Conservation (phyloP, 306 rosid genomes). For the Vicia sativa region DNA sequence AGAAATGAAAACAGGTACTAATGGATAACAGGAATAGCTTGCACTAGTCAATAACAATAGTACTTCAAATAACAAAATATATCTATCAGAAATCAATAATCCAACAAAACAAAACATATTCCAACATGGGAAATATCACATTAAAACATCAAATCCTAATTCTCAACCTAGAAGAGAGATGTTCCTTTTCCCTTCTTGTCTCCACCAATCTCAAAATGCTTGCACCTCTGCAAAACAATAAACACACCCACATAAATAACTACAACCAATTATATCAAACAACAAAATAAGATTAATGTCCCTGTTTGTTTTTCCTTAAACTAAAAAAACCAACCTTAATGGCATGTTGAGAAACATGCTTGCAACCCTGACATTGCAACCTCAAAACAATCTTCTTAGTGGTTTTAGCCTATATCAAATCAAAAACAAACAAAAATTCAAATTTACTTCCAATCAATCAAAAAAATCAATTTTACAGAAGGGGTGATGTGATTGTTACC, state of each 20-base stretch:
- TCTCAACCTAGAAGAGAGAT: conserved; percentile 48
- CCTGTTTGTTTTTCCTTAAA: background rate
- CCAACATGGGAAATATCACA: conserved; percentile 14
- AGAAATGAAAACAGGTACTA: conserved; percentile 8
- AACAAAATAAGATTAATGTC: background rate
- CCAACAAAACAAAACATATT: conserved; percentile 41
- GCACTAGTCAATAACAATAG: conserved; percentile 18
- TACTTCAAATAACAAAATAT: conserved; percentile 24
- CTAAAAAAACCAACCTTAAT: conserved; percentile 44
- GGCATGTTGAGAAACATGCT: conserved; percentile 59
- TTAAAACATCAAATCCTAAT: conserved; percentile 23
- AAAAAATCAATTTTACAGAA: background rate
- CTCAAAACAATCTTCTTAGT: conserved; percentile 64
- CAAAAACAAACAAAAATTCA: background rate
- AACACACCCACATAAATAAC: background rate
- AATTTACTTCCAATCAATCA: too few species aligned
- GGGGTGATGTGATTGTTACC: conserved; percentile 14
- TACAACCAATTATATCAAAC: background rate
- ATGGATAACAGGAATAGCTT: conserved; percentile 16
- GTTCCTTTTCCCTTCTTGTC: conserved; percentile 71
- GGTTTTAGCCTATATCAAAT: conserved; percentile 51
- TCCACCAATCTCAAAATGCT: conserved; percentile 66
- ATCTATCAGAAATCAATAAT: conserved; percentile 38
- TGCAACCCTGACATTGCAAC: conserved; percentile 64
- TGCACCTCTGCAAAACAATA: conserved; percentile 56